These are phyloP conservation scores for Dioscorea cayenensis DNA, from an alignment of 116 monocot species.

Conservation along the genomic window DNA sequence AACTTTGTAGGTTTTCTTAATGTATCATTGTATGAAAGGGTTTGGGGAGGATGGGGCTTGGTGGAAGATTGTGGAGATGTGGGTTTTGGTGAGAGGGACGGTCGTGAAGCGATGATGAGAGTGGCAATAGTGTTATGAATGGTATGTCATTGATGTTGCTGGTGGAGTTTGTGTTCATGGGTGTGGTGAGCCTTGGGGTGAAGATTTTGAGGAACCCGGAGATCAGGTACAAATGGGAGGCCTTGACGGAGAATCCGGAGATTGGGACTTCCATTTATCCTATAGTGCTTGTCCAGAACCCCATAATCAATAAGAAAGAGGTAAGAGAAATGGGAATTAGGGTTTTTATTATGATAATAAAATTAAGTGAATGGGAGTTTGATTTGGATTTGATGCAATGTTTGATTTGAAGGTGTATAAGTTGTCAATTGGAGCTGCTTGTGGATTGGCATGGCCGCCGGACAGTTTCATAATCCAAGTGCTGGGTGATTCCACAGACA, in stretches of 20 bases:
- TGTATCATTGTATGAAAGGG: no score
- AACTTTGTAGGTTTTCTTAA: no score
- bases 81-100: background rate
- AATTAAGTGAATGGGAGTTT: background rate
- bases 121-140: background rate
- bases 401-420: slow-evolving; percentile 12
- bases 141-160: background rate
- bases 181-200: slow-evolving; percentile 13
- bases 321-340: background rate
- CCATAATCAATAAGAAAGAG: slow-evolving; percentile 34
- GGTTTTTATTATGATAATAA: background rate
- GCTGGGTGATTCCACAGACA: slow-evolving; percentile 9
- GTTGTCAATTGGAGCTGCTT: slow-evolving; percentile 18
- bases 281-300: slow-evolving; percentile 24
- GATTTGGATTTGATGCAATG: background rate
- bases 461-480: slow-evolving; percentile 8
- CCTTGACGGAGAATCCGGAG: slow-evolving; percentile 1
- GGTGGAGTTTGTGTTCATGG: slow-evolving; percentile 11
- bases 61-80: no score
- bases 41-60: no score
- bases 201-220: slow-evolving; percentile 14
- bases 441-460: slow-evolving; percentile 1
- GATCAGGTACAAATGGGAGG: slow-evolving; percentile 10
- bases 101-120: slow-evolving; percentile 7
- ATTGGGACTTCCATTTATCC: slow-evolving; percentile 1